Evolutionary conservation across 179 eudicot species (phyloP).

Genomic region (Beta lomatogona): DNA sequence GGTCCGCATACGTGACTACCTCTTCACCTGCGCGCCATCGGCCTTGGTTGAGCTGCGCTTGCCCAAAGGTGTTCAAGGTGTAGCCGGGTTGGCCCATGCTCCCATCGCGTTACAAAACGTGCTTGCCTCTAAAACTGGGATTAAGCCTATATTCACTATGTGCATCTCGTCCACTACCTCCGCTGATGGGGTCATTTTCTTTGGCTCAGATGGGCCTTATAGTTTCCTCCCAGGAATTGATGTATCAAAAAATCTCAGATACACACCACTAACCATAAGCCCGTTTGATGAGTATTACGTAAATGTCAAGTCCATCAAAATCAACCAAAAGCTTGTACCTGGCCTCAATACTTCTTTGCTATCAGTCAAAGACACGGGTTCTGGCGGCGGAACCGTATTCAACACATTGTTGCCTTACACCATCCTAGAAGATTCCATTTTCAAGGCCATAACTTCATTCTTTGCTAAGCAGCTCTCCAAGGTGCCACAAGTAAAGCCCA

Average conservation of each 20-base stretch:
- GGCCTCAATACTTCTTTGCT: constrained; percentile 29
- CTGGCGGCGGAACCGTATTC: constrained; percentile 26
- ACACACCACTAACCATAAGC: constrained; percentile 40
- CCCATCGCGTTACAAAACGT: constrained; percentile 42
- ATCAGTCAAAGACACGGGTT: constrained; percentile 24
- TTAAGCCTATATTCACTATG: constrained; percentile 38
- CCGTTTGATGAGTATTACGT: constrained; percentile 40
- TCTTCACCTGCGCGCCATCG: constrained; percentile 47
- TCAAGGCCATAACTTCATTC: constrained; percentile 31
- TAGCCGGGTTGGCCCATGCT: constrained; percentile 40
- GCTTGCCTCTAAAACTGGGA: constrained; percentile 27
- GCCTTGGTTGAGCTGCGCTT: constrained; percentile 33
- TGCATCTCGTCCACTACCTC: constrained; percentile 34
- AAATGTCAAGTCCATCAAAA: constrained; percentile 32
- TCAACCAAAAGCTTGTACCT: constrained; percentile 29
- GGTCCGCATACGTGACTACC: constrained; percentile 29
- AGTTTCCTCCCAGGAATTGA: constrained; percentile 37
- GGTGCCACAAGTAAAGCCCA: constrained; percentile 31
- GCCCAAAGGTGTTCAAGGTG: constrained; percentile 45
- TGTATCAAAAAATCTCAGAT: constrained; percentile 24
- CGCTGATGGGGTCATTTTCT: constrained; percentile 34
- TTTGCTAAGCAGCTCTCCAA: constrained; percentile 27
- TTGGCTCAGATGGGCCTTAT: constrained; percentile 44
- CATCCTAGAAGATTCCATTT: constrained; percentile 29
- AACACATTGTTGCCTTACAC: constrained; percentile 31